Percentiles rank a stretch among this genome's conserved stretches.
Evolutionary conservation across 192 early-diverging fungal species (phyloP).

Genomic region (Gaertneriomyces sp.): DNA sequence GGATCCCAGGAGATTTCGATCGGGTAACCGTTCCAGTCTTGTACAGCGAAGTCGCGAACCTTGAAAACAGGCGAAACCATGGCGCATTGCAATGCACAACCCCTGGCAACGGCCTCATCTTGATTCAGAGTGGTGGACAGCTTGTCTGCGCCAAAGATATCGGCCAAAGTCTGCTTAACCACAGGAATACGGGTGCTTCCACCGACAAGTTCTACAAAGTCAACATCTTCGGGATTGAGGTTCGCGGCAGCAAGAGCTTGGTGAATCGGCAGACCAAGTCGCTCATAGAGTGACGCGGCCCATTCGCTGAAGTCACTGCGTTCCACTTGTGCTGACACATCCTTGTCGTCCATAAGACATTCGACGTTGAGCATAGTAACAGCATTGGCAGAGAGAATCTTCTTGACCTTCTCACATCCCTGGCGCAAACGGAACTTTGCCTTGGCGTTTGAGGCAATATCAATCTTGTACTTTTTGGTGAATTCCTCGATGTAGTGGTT

Average conservation of each 20-base stretch:
- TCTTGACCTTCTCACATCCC: slow-evolving; percentile 93
- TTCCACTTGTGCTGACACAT: slow-evolving; percentile 80
- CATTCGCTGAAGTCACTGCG: slow-evolving; percentile 84
- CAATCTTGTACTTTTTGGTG: slow-evolving; percentile 92
- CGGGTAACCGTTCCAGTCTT: slow-evolving; percentile 86
- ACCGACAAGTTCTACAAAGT: slow-evolving; percentile 92
- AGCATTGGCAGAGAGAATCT: slow-evolving; percentile 89
- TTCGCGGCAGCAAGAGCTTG: slow-evolving; percentile 74
- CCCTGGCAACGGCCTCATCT: slow-evolving; percentile 95
- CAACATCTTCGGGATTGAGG: slow-evolving; percentile 75
- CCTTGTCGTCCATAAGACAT: slow-evolving; percentile 93
- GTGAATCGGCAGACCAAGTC: slow-evolving; percentile 69
- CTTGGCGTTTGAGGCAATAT: slow-evolving; percentile 84
- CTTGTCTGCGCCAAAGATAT: slow-evolving; percentile 75
- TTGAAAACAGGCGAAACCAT: slow-evolving; percentile 96
- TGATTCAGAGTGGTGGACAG: slow-evolving; percentile 92
- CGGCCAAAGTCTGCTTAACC: slow-evolving; percentile 84
- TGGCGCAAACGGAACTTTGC: slow-evolving; percentile 85
- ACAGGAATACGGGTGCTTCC: slow-evolving; percentile 90
- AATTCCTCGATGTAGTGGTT: slow-evolving; percentile 84
- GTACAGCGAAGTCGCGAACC: slow-evolving; percentile 91
- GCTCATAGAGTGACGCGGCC: slow-evolving; percentile 65
- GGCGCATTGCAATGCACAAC: slow-evolving; percentile 94
- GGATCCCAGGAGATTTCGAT: slow-evolving; percentile 86
- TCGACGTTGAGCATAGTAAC: slow-evolving; percentile 90